Evolutionary conservation across 2,329 filamentous ascomycete species (phyloP).

Genomic region (Elsinoe batatas): DNA sequence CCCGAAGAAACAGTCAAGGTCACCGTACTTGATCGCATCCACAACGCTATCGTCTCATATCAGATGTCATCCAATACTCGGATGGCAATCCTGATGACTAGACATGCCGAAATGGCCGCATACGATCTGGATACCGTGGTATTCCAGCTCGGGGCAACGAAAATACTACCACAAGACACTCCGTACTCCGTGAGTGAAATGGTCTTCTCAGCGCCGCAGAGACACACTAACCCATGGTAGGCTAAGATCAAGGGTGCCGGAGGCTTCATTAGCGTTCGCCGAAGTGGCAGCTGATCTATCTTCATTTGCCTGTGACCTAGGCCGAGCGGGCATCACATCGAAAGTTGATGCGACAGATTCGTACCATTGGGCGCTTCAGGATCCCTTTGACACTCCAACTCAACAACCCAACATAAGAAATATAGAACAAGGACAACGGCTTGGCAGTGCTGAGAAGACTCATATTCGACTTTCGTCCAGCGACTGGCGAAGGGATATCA

Average conservation of each 20-base stretch:
- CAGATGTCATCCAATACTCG: not conserved
- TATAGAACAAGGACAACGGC: too few species aligned
- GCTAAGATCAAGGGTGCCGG: not conserved
- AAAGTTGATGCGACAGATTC: not conserved
- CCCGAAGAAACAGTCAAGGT: not conserved
- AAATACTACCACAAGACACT: not conserved
- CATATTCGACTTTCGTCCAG: too few species aligned
- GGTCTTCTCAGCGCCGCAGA: too few species aligned
- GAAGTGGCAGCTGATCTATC: not conserved
- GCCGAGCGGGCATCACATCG: not conserved
- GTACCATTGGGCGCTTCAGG: not conserved
- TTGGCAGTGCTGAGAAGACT: too few species aligned
- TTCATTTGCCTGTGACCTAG: not conserved
- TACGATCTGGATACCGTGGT: not conserved
- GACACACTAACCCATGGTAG: not conserved
- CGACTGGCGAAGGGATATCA: too few species aligned
- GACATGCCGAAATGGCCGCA: conserved; percentile 4
- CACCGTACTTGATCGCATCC: not conserved
- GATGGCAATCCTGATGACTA: not conserved
- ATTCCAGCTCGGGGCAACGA: not conserved
- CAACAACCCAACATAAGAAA: not conserved
- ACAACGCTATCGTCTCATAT: conserved; percentile 4
- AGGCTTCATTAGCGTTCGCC: conserved; percentile 1
- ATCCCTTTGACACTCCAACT: not conserved
- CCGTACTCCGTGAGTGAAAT: not conserved